Base-by-base conservation (phyloP, 2,329 filamentous ascomycete species). In the Volutella citrinella region DNA sequence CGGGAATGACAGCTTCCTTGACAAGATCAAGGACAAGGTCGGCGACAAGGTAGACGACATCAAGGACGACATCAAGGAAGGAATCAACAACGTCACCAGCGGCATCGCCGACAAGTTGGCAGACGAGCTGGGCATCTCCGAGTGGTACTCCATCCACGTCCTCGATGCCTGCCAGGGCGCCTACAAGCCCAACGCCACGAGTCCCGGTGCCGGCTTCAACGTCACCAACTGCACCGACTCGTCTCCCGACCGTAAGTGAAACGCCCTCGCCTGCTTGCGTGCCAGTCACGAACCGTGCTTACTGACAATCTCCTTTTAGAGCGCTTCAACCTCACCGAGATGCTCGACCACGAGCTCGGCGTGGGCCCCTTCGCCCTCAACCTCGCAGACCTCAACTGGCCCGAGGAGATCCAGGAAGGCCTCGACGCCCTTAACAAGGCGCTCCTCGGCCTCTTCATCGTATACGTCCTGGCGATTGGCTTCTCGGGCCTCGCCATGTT, bases 121-220 rank as follows among this genome's bases (percentile, higher is more conserved):
- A 30, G 56, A 62, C 10, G 56, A 61, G n/a, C 54, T 74, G 18
- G 69, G 70, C 16, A 64, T 74, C 35, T 61, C 64, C 2, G 59
- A 74, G 40, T 74, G 70, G 70, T 74, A 74, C 46, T 72, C 69
- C 12, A 40, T 74, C 19, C 70, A 74, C 43, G 45, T 74, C 46
- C 67, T 70, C 66, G 60, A 62, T 23, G 52, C 59, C 5, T 74
- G 70, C 51, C 56, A 71, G 47, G 70, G 70, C 28, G 45, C 61
- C 44, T 74, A 63, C 42, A 57, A 59, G 24, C 67, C 68, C 19
- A 69, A 71, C 33, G 58, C 61, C 3, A 69, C 67, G 5, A 54
- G 36, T 8, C 45, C 54, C 4, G 49, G 49, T 17, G 53, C 61
- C 11, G 59, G 58, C 39, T 60, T 64, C 38, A 70, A 70, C 39